Percentiles rank a stretch among this genome's conserved stretches.
Conservation (phyloP, 2,329 filamentous ascomycete genomes). For the Neopestalotiopsis clavispora region DNA sequence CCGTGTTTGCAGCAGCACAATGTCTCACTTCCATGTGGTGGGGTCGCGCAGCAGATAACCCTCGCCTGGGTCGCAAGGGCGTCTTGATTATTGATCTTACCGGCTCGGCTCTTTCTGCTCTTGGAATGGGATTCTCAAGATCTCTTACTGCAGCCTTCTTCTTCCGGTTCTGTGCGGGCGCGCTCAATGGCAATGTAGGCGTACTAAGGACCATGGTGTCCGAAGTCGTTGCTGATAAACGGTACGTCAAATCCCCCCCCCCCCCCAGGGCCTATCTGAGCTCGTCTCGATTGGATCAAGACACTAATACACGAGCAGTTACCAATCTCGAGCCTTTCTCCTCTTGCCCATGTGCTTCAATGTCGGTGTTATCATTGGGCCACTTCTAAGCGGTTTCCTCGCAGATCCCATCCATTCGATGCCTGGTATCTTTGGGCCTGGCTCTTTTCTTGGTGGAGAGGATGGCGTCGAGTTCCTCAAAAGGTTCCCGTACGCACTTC, state of each 20-base stretch:
- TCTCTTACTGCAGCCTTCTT: constrained; percentile 12
- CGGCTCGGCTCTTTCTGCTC: constrained; percentile 64
- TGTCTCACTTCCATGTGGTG: constrained; percentile 73
- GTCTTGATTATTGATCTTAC: constrained; percentile 69
- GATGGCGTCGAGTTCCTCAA: constrained; percentile 44
- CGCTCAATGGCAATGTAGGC: constrained; percentile 74
- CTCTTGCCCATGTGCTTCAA: constrained; percentile 70
- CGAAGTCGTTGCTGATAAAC: constrained; percentile 72
- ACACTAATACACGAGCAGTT: constrained; percentile 44
- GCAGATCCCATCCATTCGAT: constrained; percentile 47
- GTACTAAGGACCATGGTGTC: constrained; percentile 78
- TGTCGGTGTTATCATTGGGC: constrained; percentile 44
- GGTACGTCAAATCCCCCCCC: too few species aligned
- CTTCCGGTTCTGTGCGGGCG: constrained; percentile 63
- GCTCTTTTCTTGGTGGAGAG: constrained; percentile 39
- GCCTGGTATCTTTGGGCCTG: constrained; percentile 42
- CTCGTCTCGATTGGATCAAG: too few species aligned
- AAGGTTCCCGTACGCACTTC: constrained; percentile 50
- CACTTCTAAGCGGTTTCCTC: constrained; percentile 47
- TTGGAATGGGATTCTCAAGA: constrained; percentile 72
- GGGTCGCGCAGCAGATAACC: constrained; percentile 57
- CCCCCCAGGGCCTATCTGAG: too few species aligned
- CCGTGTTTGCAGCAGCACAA: constrained; percentile 71
- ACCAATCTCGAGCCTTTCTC: constrained; percentile 48
- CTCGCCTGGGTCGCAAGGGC: constrained; percentile 62